Base-by-base conservation (phyloP, 495 filamentous ascomycete genomes). In the Apodospora peruviana region DNA sequence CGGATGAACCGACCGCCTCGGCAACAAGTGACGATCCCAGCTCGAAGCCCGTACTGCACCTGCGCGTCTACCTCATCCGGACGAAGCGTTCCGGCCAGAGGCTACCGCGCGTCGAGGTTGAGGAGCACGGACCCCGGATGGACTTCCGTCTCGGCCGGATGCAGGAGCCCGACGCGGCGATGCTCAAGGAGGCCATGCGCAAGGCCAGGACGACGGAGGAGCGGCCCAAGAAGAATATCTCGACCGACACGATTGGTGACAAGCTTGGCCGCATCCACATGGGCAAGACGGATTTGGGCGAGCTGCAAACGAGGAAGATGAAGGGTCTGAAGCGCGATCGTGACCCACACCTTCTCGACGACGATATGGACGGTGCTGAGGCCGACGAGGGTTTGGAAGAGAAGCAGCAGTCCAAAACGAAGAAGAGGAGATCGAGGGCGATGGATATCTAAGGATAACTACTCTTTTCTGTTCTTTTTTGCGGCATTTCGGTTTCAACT, bases 231-330 rank as follows among this genome's bases (percentile, higher is more conserved):
- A 97, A 97, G 85, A 98, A 98, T 65, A 83, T 97, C 53, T 75
- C 78, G 50, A 95, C 86, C 53, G 91, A 96, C 64, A 69, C 84
- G 37, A 85, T 98, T 52, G 93, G 94, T 63, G 94, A 98, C 64
- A 96, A 97, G 81, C 72, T 97, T 45, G 93, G 94, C 45, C 80
- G 90, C 47, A 89, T 98, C 47, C 94, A 98, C 71, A 67, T 93
- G 22, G 88, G 86, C 61, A 90, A 87, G 75, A 88, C 96, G 69
- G 91, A 97, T 71, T 76, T 98, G 29, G 75, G 73, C 50, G 78
- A 84, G 51, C 65, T 98, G 68, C 93, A 97, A 80, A 96, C 89
- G 39, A 80, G 93, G 61, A 98, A 98, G 83, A 96, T 98, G 91
- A 98, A 98, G 82, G 93, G 93, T 49, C 67, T 98, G 54, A 97